A percentile compares a stretch with the other conserved stretches of the same genome.
These are phyloP conservation scores for Pythium scleroteichum DNA, from an alignment of 352 stramenopile genomes.

Conservation along the genomic window DNA sequence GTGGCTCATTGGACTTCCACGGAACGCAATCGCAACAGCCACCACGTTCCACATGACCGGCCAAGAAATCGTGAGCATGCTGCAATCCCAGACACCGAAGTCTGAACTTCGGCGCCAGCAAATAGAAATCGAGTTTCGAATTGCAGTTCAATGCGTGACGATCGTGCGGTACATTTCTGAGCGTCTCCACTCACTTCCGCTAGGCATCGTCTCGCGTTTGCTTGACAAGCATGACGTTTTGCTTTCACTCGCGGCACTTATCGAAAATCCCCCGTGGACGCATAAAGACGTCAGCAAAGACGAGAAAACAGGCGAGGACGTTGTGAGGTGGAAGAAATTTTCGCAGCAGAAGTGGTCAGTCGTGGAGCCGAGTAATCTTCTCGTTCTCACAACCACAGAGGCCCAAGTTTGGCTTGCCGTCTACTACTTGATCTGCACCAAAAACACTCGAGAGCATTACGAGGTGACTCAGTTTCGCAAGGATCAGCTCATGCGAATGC, in stretches of 20 bases:
- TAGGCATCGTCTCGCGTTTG: conserved; percentile 89
- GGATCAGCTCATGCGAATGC: conserved; percentile 89
- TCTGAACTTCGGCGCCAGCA: conserved; percentile 70
- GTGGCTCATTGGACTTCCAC: conserved; percentile 73
- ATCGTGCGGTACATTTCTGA: conserved; percentile 91
- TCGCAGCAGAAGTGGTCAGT: conserved; percentile 90
- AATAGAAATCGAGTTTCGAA: conserved; percentile 87
- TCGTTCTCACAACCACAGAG: conserved; percentile 93
- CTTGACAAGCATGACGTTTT: conserved; percentile 97
- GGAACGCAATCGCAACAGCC: conserved; percentile 47
- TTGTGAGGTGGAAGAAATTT: conserved; percentile 91
- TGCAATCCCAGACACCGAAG: conserved; percentile 51
- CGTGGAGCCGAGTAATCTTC: conserved; percentile 85
- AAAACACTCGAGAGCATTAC: conserved; percentile 93
- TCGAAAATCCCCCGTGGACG: conserved; percentile 97
- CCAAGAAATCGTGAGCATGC: conserved; percentile 65
- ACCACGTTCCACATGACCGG: conserved; percentile 78
- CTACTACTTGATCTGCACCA: conserved; percentile 93
- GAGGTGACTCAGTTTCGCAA: conserved; percentile 95
- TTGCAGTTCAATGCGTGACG: conserved; percentile 85
- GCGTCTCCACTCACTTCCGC: conserved; percentile 81
- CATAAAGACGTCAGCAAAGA: conserved; percentile 52
- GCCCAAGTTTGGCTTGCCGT: conserved; percentile 94
- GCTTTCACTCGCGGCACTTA: conserved; percentile 88
- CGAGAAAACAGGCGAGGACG: conserved; percentile 18